Percentiles rank a stretch among this genome's conserved stretches.
These are phyloP conservation scores for Penicillium cinerascens DNA, from an alignment of 495 filamentous ascomycete species.

Conservation along the genomic window DNA sequence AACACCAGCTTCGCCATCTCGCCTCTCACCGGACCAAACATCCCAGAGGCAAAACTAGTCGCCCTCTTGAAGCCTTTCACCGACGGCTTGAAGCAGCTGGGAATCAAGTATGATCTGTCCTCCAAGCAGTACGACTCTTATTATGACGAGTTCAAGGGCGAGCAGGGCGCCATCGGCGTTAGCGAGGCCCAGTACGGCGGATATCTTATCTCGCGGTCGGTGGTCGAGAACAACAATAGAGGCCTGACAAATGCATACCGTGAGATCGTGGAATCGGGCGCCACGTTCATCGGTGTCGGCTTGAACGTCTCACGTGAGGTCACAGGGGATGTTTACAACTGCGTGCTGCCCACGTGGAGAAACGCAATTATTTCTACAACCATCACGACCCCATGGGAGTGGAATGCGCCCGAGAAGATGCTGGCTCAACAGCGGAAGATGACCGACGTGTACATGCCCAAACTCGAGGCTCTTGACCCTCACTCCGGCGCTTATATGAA, in stretches of 20 bases:
- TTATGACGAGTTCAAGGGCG: conserved; percentile 5
- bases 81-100: conserved; percentile 2
- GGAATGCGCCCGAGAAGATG: conserved; percentile 34
- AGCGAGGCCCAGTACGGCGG: conserved; percentile 12
- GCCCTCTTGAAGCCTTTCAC: conserved; percentile 19
- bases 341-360: conserved; percentile 59
- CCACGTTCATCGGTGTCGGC: conserved; percentile 43
- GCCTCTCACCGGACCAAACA: conserved; percentile 25
- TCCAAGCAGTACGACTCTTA: conserved; percentile 5
- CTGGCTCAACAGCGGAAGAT: conserved; percentile 33
- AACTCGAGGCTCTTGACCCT: conserved; percentile 37
- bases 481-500: conserved; percentile 40
- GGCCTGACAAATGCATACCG: conserved; percentile 37
- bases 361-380: conserved; percentile 44
- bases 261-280: conserved; percentile 38
- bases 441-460: conserved; percentile 41
- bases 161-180: conserved; percentile 12
- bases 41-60: conserved; percentile 12
- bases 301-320: conserved; percentile 37
- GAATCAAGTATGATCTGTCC: conserved; percentile 12
- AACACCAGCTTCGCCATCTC: conserved; percentile 37
- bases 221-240: conserved; percentile 49
- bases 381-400: conserved; percentile 41
- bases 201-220: conserved; percentile 16
- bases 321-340: conserved; percentile 49